Percentiles rank a stretch among this genome's conserved stretches.
phyloP scores from a whole-genome alignment of 352 stramenopile genomes.

The Globisporangium ultimum region DNA sequence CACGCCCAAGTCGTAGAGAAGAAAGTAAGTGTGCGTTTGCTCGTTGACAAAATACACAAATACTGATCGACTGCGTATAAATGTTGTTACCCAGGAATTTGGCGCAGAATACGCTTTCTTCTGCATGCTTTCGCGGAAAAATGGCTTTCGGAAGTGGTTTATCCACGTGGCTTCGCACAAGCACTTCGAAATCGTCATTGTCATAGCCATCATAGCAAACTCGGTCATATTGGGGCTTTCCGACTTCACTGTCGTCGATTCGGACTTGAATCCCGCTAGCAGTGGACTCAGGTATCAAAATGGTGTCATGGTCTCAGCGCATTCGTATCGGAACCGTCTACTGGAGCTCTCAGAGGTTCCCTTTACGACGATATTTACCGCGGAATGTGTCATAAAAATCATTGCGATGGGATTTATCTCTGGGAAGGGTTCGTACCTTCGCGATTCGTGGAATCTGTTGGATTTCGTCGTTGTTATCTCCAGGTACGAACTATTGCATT shows the following conservation, averaged over 20 bases:
- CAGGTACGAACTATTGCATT: conserved; percentile 32
- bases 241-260: conserved; percentile 78
- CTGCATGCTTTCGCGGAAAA: conserved; percentile 35
- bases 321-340: conserved; percentile 52
- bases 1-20: conserved; percentile 11
- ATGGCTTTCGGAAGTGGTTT: conserved; percentile 46
- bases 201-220: conserved; percentile 83
- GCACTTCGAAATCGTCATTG: conserved; percentile 85
- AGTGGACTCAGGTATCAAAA: conserved; percentile 31
- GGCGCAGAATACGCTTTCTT: conserved; percentile 50
- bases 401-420: conserved; percentile 77
- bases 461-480: conserved; percentile 92
- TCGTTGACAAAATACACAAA: background rate
- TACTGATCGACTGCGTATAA: background rate
- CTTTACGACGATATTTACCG: conserved; percentile 87
- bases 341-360: conserved; percentile 72
- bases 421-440: conserved; percentile 64
- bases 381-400: conserved; percentile 91
- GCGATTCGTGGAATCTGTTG: conserved; percentile 89
- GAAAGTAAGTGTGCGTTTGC: conserved; percentile 7
- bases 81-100: conserved; percentile 19
- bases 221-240: conserved; percentile 85
- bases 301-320: conserved; percentile 30
- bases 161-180: conserved; percentile 45
- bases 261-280: conserved; percentile 56